Conservation (phyloP, 805 yeast species). For the Ogataea populi-albae region DNA sequence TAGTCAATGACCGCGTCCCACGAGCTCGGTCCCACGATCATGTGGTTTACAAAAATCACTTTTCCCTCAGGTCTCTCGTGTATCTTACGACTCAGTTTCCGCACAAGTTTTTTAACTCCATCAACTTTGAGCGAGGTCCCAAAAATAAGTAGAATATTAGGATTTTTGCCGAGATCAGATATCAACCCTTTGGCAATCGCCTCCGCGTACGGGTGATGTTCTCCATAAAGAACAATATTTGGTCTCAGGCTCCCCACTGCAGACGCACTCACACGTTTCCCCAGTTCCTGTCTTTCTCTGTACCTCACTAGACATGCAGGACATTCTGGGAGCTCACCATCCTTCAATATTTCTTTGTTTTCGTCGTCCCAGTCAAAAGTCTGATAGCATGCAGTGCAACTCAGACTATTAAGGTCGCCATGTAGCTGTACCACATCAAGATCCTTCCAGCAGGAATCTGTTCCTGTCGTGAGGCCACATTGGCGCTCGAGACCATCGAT, state of each 20-base stretch:
- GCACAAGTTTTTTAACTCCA: slow-evolving; percentile 81
- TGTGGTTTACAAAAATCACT: slow-evolving; percentile 74
- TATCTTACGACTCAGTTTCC: slow-evolving; percentile 61
- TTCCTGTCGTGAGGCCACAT: slow-evolving; percentile 62
- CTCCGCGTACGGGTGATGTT: slow-evolving; percentile 86
- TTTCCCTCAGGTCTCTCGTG: slow-evolving; percentile 74
- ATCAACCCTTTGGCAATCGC: slow-evolving; percentile 67
- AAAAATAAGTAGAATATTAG: slow-evolving; percentile 80
- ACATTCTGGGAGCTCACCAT: slow-evolving; percentile 77
- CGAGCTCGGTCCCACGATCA: slow-evolving; percentile 52
- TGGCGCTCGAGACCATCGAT: slow-evolving; percentile 82
- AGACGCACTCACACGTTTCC: slow-evolving; percentile 74
- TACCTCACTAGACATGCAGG: slow-evolving; percentile 59
- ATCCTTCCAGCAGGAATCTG: slow-evolving; percentile 61
- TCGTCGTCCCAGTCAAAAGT: slow-evolving; percentile 60
- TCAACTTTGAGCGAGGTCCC: slow-evolving; percentile 92
- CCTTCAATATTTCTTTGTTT: slow-evolving; percentile 43
- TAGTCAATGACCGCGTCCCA: slow-evolving; percentile 79
- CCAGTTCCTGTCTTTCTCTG: slow-evolving; percentile 55
- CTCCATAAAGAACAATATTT: slow-evolving; percentile 88
- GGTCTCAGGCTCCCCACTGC: slow-evolving; percentile 79
- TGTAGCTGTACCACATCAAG: slow-evolving; percentile 85
- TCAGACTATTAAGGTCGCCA: slow-evolving; percentile 75
- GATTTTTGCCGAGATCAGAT: slow-evolving; percentile 61
- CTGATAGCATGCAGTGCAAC: slow-evolving; percentile 70